These are phyloP conservation scores for Knoxia roxburghii DNA, from an alignment of 257 asterid species.

Conservation along the genomic window DNA sequence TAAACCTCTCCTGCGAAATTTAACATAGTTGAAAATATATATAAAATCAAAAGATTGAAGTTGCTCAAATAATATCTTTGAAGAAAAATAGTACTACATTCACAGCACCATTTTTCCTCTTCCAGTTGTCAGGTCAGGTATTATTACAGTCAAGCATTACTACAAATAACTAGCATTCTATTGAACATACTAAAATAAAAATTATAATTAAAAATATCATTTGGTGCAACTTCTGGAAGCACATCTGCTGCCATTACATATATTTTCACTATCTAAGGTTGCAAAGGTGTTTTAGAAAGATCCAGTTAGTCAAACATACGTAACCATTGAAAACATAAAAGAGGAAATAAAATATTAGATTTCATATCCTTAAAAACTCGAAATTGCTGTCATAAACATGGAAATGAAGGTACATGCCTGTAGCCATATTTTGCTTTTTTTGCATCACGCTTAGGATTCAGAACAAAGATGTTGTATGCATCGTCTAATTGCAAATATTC, in stretches of 20 bases:
- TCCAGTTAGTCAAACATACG: background rate
- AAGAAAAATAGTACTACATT: background rate
- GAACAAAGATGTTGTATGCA: conserved; percentile 80
- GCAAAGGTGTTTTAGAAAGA: background rate
- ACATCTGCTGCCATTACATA: background rate
- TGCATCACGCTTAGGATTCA: conserved; percentile 75
- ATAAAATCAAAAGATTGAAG: conserved; percentile 17
- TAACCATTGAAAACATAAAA: background rate
- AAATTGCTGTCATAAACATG: background rate
- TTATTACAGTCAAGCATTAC: background rate
- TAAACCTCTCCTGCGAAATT: conserved; percentile 79
- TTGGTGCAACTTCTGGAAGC: background rate
- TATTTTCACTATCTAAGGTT: background rate
- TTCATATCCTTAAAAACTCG: background rate
- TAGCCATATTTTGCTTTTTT: conserved; percentile 83
- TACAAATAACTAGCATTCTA: background rate
- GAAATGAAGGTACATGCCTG: conserved; percentile 35
- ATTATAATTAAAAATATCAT: background rate
- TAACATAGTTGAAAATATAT: conserved; percentile 25
- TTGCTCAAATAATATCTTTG: background rate
- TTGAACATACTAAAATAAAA: background rate
- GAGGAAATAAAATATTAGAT: background rate
- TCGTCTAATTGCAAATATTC: conserved; percentile 82
- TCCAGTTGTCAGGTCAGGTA: background rate
- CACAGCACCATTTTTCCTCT: background rate